Conservation (phyloP, 2,329 filamentous ascomycete species). For the Trichophyton equinum region DNA sequence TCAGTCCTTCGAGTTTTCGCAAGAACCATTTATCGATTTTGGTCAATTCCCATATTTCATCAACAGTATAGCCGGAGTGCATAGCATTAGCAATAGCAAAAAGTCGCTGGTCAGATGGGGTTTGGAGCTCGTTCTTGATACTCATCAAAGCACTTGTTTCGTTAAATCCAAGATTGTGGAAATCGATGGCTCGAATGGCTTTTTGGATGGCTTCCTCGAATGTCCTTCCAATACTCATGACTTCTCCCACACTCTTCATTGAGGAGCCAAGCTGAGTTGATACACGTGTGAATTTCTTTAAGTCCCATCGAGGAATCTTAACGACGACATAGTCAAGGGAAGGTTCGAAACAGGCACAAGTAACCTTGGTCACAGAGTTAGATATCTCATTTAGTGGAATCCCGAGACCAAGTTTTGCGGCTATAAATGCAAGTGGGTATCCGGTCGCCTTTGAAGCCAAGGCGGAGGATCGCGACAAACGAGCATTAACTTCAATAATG, state of each 20-base stretch:
- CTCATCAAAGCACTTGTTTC: conserved; percentile 87
- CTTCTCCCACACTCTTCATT: conserved; percentile 99
- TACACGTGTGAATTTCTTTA: conserved; percentile 97
- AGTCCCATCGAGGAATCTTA: conserved; percentile 96
- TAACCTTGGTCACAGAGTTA: conserved; percentile 90
- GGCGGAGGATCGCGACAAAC: conserved; percentile 87
- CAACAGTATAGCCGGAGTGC: conserved; percentile 81
- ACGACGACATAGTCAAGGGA: conserved; percentile 97
- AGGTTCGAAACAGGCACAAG: conserved; percentile 95
- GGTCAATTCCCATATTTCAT: conserved; percentile 97
- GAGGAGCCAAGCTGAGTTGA: conserved; percentile 92
- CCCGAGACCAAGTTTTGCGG: conserved; percentile 86
- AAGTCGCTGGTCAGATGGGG: conserved; percentile 89
- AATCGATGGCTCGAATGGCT: conserved; percentile 89
- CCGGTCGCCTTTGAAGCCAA: conserved; percentile 94
- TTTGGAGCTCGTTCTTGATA: conserved; percentile 91
- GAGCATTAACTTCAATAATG: conserved; percentile 97
- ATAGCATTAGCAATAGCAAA: conserved; percentile 98
- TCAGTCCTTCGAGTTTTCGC: conserved; percentile 77
- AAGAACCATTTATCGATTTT: conserved; percentile 99
- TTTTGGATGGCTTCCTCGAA: conserved; percentile 99
- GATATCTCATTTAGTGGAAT: conserved; percentile 94
- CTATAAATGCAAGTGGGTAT: conserved; percentile 91
- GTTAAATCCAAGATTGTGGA: conserved; percentile 88
- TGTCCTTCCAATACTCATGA: conserved; percentile 93